These are phyloP conservation scores for Fusarium azukiicola DNA, from an alignment of 2,329 filamentous ascomycete genomes.

Conservation along the genomic window DNA sequence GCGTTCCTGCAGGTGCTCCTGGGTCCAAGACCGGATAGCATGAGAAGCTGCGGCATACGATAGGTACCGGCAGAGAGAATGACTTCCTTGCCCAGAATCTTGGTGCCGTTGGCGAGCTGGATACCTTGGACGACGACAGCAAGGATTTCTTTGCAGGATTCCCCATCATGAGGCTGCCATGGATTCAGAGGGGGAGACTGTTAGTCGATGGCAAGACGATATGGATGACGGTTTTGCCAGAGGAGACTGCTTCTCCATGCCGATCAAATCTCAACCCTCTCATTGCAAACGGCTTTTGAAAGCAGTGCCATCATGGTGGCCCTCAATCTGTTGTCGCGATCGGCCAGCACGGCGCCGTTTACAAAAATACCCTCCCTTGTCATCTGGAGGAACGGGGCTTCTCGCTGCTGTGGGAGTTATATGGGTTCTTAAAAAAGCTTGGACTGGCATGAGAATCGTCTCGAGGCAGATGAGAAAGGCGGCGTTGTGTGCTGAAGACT, in stretches of 20 bases:
- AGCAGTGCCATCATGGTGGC: neutral
- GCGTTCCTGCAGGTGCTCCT: slow-evolving; percentile 31
- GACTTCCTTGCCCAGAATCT: slow-evolving; percentile 58
- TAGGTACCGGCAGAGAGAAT: slow-evolving; percentile 62
- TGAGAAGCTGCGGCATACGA: slow-evolving; percentile 61
- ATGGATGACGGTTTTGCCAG: neutral
- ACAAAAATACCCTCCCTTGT: neutral
- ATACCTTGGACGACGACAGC: slow-evolving; percentile 13
- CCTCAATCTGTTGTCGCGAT: neutral
- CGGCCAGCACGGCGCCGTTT: neutral
- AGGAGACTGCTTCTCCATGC: neutral
- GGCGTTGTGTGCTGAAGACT: neutral
- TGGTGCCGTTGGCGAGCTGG: slow-evolving; percentile 26
- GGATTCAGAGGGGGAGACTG: neutral
- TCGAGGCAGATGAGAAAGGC: slow-evolving; percentile 3
- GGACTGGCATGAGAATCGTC: slow-evolving; percentile 5
- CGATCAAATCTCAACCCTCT: neutral
- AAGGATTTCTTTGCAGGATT: neutral
- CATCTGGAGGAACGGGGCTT: neutral
- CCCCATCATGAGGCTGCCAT: no score
- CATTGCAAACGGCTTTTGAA: neutral
- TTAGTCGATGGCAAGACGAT: neutral
- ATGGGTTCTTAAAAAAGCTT: neutral
- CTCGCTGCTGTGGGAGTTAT: neutral
- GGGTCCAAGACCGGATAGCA: slow-evolving; percentile 62